Evolutionary conservation across 768 basidiomycete species (phyloP), one percentile per base, ranked within the genome.

Genomic region (Sutorius australiensis): DNA sequence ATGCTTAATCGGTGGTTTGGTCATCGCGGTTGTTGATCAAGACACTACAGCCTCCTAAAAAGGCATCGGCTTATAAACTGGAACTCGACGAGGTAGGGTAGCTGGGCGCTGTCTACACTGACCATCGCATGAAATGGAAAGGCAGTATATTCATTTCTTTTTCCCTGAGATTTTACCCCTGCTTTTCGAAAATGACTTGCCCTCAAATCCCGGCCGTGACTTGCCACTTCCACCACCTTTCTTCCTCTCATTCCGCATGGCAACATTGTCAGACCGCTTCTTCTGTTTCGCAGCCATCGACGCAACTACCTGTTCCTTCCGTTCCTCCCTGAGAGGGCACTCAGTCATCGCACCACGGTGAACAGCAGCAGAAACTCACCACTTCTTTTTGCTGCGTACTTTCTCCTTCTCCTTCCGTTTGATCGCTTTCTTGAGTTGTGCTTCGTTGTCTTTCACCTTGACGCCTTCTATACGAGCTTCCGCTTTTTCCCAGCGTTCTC

Each of bases 321-420:
- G 83, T 58, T 92, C 88, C 38, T 83, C 81, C 95, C 94, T 97
- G 63, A n/a, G 10, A 28, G 44, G 51, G 5, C 24, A 17, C 42
- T 51, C 38, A 46, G 56, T 21, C 48, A 9, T 48, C 6, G 31
- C 42, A 6, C 28, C 8, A 27, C n/a, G n/a, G 17, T 31, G 27
- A 43, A 63, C 37, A 12, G 30, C 14, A 17, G 12, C 1, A 36
- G 19, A 30, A n/a, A 31, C 86, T 51, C 56, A 95, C 95, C 95
- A 98, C 40, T 80, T 78, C 64, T 87, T 89, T 68, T 89, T 90
- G 54, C 84, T 84, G 75, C 90, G 94, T 21, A 55, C 62, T 67
- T 98, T 98, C 61, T 84, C 84, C 69, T 95, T 95, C 71, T 97
- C 95, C 58, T 90, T 86, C 67, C 90, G 77, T 77, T 97, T 98